phyloP scores from a whole-genome alignment of 140 eudicot species.

The Bidens hawaiensis region DNA sequence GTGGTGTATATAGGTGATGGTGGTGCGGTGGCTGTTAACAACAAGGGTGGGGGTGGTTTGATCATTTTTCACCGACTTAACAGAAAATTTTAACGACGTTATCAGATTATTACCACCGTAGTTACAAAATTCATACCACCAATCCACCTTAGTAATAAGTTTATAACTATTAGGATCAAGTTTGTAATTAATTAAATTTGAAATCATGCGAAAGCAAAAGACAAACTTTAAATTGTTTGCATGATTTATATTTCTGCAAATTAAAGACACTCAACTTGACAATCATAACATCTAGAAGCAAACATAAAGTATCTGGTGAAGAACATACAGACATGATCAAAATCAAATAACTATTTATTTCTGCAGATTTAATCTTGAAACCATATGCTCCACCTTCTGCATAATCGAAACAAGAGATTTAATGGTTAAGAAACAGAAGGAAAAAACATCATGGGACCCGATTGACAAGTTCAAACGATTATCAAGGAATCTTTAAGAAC shows the following conservation, averaged over 20 bases:
- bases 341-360: conserved; percentile 10
- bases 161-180: too few species aligned
- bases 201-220: background rate
- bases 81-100: too few species aligned
- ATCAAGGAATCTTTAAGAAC: background rate
- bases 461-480: background rate
- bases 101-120: too few species aligned
- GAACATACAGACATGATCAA: conserved; percentile 7
- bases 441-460: background rate
- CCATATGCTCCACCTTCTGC: conserved; percentile 84
- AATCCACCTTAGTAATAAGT: too few species aligned
- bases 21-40: too few species aligned
- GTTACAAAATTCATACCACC: too few species aligned
- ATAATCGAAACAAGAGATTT: background rate
- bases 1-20: too few species aligned
- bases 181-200: too few species aligned
- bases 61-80: too few species aligned
- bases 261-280: conserved; percentile 6
- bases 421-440: background rate
- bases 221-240: background rate
- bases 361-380: conserved; percentile 45
- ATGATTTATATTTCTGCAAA: background rate
- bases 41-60: too few species aligned
- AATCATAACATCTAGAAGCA: conserved; percentile 11
- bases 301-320: conserved; percentile 4